Evolutionary conservation across 2,329 filamentous ascomycete genomes (phyloP).

Genomic region (Aspergillus pseudonomiae): DNA sequence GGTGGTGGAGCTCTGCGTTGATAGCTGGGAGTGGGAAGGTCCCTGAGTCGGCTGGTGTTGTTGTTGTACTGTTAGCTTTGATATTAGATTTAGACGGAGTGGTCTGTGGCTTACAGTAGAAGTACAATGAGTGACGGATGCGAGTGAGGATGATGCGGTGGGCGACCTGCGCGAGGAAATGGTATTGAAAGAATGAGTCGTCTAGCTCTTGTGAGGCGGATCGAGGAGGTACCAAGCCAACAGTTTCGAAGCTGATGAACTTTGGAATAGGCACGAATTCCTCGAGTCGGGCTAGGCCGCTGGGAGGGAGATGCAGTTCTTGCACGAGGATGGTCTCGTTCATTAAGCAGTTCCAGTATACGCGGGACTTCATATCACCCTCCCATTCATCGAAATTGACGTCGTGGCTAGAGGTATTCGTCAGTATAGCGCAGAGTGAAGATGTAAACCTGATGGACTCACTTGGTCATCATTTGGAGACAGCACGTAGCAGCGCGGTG

Average conservation of each 20-base stretch:
- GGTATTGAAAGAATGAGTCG: conserved; percentile 60
- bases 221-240: conserved; percentile 35
- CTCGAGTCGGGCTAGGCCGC: conserved; percentile 55
- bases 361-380: conserved; percentile 58
- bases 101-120: conserved; percentile 42
- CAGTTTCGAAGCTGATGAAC: conserved; percentile 51
- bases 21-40: conserved; percentile 52
- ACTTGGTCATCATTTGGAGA: conserved; percentile 51
- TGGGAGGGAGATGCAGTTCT: conserved; percentile 56
- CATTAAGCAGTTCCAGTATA: conserved; percentile 61
- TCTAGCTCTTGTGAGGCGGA: conserved; percentile 46
- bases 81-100: not conserved
- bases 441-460: conserved; percentile 14
- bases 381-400: conserved; percentile 55
- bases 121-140: conserved; percentile 55
- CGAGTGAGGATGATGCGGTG: conserved; percentile 60
- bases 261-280: conserved; percentile 57
- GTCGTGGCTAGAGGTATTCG: conserved; percentile 32
- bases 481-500: conserved; percentile 56
- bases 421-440: not conserved
- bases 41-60: conserved; percentile 42
- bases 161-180: conserved; percentile 60
- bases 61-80: conserved; percentile 5
- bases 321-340: conserved; percentile 60
- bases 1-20: conserved; percentile 56